Evolutionary conservation across 768 basidiomycete genomes (phyloP), one percentile per base, ranked within the genome.

Genomic region (Termitomyces bulborhizus): DNA sequence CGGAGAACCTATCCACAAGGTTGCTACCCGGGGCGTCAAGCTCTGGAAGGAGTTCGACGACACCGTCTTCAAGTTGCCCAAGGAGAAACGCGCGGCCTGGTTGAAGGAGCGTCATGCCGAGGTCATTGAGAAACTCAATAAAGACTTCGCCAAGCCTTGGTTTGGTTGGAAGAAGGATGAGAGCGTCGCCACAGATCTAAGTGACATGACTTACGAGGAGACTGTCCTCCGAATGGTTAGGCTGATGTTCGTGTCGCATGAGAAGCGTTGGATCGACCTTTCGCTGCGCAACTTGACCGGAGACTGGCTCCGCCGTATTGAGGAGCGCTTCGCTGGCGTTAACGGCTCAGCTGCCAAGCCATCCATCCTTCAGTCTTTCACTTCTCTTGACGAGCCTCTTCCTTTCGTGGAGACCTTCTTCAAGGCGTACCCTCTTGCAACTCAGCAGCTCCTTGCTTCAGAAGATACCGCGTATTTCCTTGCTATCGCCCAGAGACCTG

Each of bases 41-140:
- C 79, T 99, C 41, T 99, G 97, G 97, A 93, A 94, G 71, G 95
- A 98, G 75, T 98, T 98, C 68, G 97, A 99, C 65, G 86, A 96
- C 63, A 92, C 86, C 24, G 90, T 99, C 54, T 99, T 98, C 82
- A 89, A 86, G 69, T 70, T 98, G 62, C 86, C 96, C 9, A 93
- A 94, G 76, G 97, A 98, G 76, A 99, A 99, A 80, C 88, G 96
- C 46, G 78, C 71, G 13, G 79, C 82, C 0, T 99, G 96, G 96
- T 76, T 98, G 60, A 75, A 76, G 42, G 89, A 94, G 73, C 90
- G 85, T 62, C 87, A 86, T 63, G 85, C 88, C 55, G 94, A 96
- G 65, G 82, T 98, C 44, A 95, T 99, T 64, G 80, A 73, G 44
- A 93, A 94, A 68, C 76, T 99, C 56, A 98, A 99, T 80, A 85